A percentile compares a stretch with the other conserved stretches of the same genome.
Evolutionary conservation across 169 alveolate species (phyloP).

Genomic region (Cryptosporidium parvum): DNA sequence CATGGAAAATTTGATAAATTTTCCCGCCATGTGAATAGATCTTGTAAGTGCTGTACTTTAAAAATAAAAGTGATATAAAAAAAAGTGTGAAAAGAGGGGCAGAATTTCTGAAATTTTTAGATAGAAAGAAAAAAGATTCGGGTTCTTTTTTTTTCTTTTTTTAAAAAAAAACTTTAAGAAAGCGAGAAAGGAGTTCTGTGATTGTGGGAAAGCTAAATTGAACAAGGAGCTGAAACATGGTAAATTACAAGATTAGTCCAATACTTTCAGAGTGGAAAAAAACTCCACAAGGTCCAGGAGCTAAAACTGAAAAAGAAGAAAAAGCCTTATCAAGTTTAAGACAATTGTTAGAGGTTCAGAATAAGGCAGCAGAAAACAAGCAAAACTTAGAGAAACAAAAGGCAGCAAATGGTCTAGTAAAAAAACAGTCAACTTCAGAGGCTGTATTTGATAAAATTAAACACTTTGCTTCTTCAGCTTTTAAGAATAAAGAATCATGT

Average conservation of each 20-base stretch:
- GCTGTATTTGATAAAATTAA: constrained; percentile 56
- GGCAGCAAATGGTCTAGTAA: constrained; percentile 45
- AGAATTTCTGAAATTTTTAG: constrained; percentile 15
- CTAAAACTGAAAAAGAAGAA: constrained; percentile 65
- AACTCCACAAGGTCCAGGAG: constrained; percentile 73
- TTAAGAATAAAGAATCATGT: constrained; percentile 53
- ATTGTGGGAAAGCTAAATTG: neutral
- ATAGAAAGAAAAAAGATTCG: neutral
- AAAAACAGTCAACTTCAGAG: constrained; percentile 70
- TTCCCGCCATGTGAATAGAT: constrained; percentile 26
- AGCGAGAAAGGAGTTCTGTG: neutral
- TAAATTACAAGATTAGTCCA: constrained; percentile 59
- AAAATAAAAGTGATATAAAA: neutral
- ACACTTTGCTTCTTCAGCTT: constrained; percentile 70
- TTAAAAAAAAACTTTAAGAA: neutral
- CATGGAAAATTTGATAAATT: neutral
- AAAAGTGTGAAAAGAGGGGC: constrained; percentile 1
- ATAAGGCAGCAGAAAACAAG: constrained; percentile 71
- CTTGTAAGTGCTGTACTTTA: constrained; percentile 1
- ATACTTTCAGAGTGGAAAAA: constrained; percentile 35
- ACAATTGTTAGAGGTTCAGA: constrained; percentile 63
- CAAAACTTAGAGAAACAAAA: constrained; percentile 47
- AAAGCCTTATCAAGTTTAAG: constrained; percentile 51
- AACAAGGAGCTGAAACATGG: constrained; percentile 26
- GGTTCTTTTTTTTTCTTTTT: neutral